phyloP scores from a whole-genome alignment of 352 stramenopile species.

The Pythium folliculosum region DNA sequence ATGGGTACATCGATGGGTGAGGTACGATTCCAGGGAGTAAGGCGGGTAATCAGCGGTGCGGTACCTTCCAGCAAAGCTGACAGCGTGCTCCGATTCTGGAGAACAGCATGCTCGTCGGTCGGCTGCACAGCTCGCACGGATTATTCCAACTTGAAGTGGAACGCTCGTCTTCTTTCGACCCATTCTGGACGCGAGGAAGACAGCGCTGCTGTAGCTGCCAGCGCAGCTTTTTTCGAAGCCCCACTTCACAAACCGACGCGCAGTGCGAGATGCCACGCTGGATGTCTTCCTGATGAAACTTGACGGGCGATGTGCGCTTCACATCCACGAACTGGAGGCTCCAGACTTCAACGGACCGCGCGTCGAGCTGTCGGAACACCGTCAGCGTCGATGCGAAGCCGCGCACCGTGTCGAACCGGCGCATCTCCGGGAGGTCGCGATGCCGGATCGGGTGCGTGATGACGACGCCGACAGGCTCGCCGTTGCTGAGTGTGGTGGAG shows the following conservation, averaged over 20 bases:
- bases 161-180: background rate
- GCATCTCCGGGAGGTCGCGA: slow-evolving; percentile 42
- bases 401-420: slow-evolving; percentile 37
- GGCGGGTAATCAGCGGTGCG: too few species aligned
- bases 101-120: background rate
- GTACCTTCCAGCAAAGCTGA: slow-evolving; percentile 9
- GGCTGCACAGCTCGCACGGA: slow-evolving; percentile 6
- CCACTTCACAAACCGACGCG: slow-evolving; percentile 19
- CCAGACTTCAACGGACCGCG: slow-evolving; percentile 43
- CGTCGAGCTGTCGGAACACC: slow-evolving; percentile 47
- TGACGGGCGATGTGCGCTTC: background rate
- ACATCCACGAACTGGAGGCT: slow-evolving; percentile 36
- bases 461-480: slow-evolving; percentile 51
- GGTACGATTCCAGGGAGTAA: too few species aligned
- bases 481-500: slow-evolving; percentile 11
- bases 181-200: too few species aligned
- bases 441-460: slow-evolving; percentile 57
- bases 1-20: too few species aligned
- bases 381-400: slow-evolving; percentile 34
- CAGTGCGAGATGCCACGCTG: slow-evolving; percentile 19
- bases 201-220: background rate
- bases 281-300: slow-evolving; percentile 27
- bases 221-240: slow-evolving; percentile 44
- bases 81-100: background rate
- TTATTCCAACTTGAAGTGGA: background rate